phyloP scores from a whole-genome alignment of 805 yeast species.

The Wickerhamomyces silvicola region DNA sequence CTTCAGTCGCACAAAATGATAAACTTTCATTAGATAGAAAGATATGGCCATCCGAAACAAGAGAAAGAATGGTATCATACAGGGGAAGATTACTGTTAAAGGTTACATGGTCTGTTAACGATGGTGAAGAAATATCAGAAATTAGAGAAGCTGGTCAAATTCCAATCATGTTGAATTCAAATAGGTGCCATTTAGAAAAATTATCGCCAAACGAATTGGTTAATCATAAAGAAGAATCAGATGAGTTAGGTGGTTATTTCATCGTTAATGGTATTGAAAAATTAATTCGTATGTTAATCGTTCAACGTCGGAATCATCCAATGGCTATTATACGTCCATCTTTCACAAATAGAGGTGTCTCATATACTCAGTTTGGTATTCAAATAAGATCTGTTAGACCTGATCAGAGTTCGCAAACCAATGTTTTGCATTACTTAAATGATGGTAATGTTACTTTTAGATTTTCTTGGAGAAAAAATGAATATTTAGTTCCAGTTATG shows the following conservation, averaged over 20 bases:
- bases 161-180: constrained; percentile 87
- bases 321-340: constrained; percentile 97
- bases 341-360: constrained; percentile 87
- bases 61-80: constrained; percentile 85
- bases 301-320: constrained; percentile 95
- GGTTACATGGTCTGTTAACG: constrained; percentile 82
- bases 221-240: constrained; percentile 77
- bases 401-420: constrained; percentile 96
- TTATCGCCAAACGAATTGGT: constrained; percentile 81
- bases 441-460: constrained; percentile 97
- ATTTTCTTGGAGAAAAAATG: constrained; percentile 96
- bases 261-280: constrained; percentile 94
- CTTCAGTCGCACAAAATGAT: constrained; percentile 65
- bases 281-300: constrained; percentile 93
- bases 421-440: constrained; percentile 89
- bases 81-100: constrained; percentile 73
- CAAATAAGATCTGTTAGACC: constrained; percentile 93
- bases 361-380: constrained; percentile 84
- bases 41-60: constrained; percentile 77
- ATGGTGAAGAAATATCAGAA: constrained; percentile 74
- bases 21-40: constrained; percentile 71
- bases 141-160: constrained; percentile 86
- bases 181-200: constrained; percentile 85
- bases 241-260: constrained; percentile 95
- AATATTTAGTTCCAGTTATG: constrained; percentile 86